These are phyloP conservation scores for Stagonosporopsis rhizophila DNA, from an alignment of 2,329 filamentous ascomycete species.

Conservation along the genomic window DNA sequence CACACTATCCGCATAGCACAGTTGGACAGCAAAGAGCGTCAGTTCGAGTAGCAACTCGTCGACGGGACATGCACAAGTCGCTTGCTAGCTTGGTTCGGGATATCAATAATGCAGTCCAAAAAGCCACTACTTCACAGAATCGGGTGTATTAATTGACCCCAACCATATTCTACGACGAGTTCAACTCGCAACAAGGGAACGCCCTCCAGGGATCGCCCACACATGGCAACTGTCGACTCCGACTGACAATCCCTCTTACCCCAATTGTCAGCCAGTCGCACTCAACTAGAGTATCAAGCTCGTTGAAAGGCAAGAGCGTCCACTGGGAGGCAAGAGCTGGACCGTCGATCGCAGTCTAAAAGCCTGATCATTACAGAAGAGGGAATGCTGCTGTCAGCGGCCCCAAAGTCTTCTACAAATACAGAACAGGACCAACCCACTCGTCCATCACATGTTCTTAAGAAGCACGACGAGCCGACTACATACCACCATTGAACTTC, in stretches of 20 bases:
- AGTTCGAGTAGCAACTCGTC: neutral
- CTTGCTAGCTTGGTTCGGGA: slow-evolving; percentile 2
- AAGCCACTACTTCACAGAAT: slow-evolving; percentile 1
- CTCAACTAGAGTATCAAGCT: neutral
- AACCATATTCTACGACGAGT: slow-evolving; percentile 1
- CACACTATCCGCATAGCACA: neutral
- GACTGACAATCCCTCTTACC: neutral
- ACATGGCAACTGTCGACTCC: neutral
- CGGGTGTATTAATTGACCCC: slow-evolving; percentile 2
- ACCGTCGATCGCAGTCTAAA: neutral
- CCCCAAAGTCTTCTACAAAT: neutral
- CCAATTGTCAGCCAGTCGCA: neutral
- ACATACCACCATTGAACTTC: slow-evolving; percentile 2
- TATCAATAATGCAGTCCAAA: slow-evolving; percentile 2
- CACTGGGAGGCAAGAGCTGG: neutral
- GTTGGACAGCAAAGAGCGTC: slow-evolving; percentile 3
- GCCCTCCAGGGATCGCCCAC: neutral
- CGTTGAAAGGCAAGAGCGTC: slow-evolving; percentile 3
- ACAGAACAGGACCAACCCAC: neutral
- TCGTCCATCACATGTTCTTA: neutral
- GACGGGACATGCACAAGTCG: slow-evolving; percentile 1
- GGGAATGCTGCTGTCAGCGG: neutral
- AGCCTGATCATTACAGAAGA: neutral
- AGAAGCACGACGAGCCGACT: slow-evolving; percentile 15
- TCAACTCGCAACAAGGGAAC: neutral